Conservation (phyloP, 169 alveolate species). For the Cryptosporidium viatorum region DNA sequence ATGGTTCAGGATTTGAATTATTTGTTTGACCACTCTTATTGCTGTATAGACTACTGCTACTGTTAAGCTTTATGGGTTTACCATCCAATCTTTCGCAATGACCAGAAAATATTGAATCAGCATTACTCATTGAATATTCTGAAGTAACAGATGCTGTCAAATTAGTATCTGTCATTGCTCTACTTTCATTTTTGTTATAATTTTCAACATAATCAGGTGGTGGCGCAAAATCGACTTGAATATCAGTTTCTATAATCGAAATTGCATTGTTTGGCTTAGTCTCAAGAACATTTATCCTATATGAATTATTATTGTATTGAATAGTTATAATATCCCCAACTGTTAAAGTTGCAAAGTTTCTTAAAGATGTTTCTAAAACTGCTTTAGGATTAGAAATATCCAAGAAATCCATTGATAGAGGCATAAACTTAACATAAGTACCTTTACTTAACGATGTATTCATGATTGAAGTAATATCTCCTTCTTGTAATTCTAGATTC, state of each 20-base stretch:
- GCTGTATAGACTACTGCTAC: not conserved
- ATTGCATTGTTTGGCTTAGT: constrained; percentile 91
- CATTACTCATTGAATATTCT: constrained; percentile 20
- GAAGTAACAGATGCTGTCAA: constrained; percentile 12
- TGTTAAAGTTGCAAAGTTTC: constrained; percentile 91
- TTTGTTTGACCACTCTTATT: not conserved
- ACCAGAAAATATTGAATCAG: constrained; percentile 35
- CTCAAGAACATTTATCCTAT: constrained; percentile 90
- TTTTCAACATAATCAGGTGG: constrained; percentile 82
- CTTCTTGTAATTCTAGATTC: constrained; percentile 89
- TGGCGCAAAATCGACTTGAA: constrained; percentile 93
- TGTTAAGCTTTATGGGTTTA: constrained; percentile 40
- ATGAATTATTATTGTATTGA: constrained; percentile 88
- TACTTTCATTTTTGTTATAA: not conserved
- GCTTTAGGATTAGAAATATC: constrained; percentile 95
- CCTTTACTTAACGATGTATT: constrained; percentile 90
- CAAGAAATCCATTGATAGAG: constrained; percentile 91
- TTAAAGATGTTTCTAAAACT: constrained; percentile 92
- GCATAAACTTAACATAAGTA: constrained; percentile 90
- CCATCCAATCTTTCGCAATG: constrained; percentile 67
- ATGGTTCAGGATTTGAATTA: constrained; percentile 34
- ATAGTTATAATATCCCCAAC: constrained; percentile 93
- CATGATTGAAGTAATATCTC: constrained; percentile 87
- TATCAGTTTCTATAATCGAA: constrained; percentile 94
- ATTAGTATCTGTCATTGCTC: constrained; percentile 40